Evolutionary conservation across 352 stramenopile species (phyloP), one percentile per base, ranked within the genome.

Genomic region (Pythium periplocum): DNA sequence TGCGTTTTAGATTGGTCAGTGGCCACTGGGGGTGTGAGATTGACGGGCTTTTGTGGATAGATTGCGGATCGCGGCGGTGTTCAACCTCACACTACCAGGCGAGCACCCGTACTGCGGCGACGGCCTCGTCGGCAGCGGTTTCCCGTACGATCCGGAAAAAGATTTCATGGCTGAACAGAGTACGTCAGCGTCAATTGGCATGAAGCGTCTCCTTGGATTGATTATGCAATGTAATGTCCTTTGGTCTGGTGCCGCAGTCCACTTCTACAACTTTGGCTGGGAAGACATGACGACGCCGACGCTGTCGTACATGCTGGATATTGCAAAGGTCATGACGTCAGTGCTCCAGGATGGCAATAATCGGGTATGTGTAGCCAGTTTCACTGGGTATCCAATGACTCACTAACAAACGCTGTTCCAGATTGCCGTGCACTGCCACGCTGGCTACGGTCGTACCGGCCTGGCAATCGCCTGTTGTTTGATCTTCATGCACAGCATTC

Each of bases 221-320:
- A 17, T 31, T 7, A 49, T 56, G 17, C 17, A 30, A 31, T 39
- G 9, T 10, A 8, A 42, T 48, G n/a, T 26, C 9, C 40, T 26
- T 40, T 8, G 37, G 30, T 30, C 34, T 48, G 45, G 3, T 31
- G 5, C 8, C 9, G 9, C 52, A 96, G 87, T 96, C 48, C 77
- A 72, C 11, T 95, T 96, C 62, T 93, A 88, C 68, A 96, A 96
- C 55, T 96, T 95, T 69, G 79, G 79, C 1, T 96, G 87, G 87
- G 85, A 95, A 63, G 87, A 96, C 52, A 96, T 96, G 87, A 96
- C 87, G n/a, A 92, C 80, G 1, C 87, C 87, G 3, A 78, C 82
- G 40, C 60, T 96, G 10, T 45, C 69, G n/a, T 76, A 92, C 54
- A 95, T 96, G 82, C 71, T 90, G 44, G 77, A 96, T 50, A 93